Conservation (phyloP, 1,139 yeast species). For the Blastobotrys petasosporus region DNA sequence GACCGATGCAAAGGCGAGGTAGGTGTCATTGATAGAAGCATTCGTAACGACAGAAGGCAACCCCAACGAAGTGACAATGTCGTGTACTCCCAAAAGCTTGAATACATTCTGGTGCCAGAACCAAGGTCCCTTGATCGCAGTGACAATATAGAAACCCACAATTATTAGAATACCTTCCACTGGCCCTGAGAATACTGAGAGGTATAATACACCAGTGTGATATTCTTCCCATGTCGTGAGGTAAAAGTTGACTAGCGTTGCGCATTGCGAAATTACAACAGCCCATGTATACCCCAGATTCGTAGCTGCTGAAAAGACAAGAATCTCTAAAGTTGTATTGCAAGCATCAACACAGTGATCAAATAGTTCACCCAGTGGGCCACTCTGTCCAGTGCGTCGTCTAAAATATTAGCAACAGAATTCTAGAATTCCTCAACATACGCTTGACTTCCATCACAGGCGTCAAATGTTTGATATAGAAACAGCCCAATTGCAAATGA, state of each 20-base stretch:
- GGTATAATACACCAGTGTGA: constrained; percentile 77
- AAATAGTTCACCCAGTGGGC: constrained; percentile 90
- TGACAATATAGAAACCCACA: constrained; percentile 46
- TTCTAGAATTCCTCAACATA: constrained; percentile 29
- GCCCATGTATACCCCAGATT: constrained; percentile 66
- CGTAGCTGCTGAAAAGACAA: constrained; percentile 66
- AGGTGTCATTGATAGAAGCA: constrained; percentile 38
- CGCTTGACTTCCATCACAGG: constrained; percentile 94
- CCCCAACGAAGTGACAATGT: background rate
- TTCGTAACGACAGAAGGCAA: constrained; percentile 8
- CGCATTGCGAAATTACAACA: constrained; percentile 64
- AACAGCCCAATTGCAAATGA: constrained; percentile 80
- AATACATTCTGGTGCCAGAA: constrained; percentile 48
- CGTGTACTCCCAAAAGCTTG: constrained; percentile 12
- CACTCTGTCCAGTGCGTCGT: constrained; percentile 83
- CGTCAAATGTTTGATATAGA: constrained; percentile 92
- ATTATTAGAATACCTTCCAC: constrained; percentile 86
- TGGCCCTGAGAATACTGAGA: constrained; percentile 84
- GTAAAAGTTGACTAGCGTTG: constrained; percentile 71
- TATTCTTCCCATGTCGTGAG: constrained; percentile 95
- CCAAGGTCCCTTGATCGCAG: constrained; percentile 60
- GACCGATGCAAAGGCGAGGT: constrained; percentile 46
- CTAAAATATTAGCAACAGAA: constrained; percentile 11
- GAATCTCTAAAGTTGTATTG: constrained; percentile 74
- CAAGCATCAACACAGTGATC: constrained; percentile 91